These are phyloP conservation scores for Clathrospora elynae DNA, from an alignment of 2,329 filamentous ascomycete species.

Conservation along the genomic window DNA sequence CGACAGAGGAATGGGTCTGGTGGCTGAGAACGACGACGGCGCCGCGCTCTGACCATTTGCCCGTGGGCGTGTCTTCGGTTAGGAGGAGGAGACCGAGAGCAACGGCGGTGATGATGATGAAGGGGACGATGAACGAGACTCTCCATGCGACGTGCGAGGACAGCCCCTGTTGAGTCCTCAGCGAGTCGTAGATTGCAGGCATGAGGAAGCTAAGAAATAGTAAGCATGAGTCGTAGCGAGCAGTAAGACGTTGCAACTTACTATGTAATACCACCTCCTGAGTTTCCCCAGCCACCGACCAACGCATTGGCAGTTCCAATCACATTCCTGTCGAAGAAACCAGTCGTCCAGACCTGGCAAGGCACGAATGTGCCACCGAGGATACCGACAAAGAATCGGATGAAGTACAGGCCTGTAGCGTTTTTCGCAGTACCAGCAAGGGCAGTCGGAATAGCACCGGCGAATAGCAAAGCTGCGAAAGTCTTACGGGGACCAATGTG, in stretches of 20 bases:
- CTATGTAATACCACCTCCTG: conserved; percentile 88
- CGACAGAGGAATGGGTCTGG: conserved; percentile 55
- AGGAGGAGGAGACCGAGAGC: conserved; percentile 72
- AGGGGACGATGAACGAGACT: conserved; percentile 81
- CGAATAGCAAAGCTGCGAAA: conserved; percentile 76
- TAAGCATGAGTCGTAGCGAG: conserved; percentile 11
- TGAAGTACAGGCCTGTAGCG: conserved; percentile 68
- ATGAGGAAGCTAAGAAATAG: conserved; percentile 69
- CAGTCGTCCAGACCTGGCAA: conserved; percentile 91
- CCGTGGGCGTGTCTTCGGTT: conserved; percentile 81
- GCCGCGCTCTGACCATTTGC: conserved; percentile 77
- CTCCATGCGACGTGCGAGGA: conserved; percentile 76
- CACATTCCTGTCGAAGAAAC: conserved; percentile 91
- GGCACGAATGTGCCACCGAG: conserved; percentile 80
- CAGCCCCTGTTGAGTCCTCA: conserved; percentile 65
- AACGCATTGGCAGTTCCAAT: conserved; percentile 88
- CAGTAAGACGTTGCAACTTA: conserved; percentile 18
- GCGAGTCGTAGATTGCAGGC: conserved; percentile 84
- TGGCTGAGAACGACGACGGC: conserved; percentile 61
- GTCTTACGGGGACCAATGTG: conserved; percentile 78
- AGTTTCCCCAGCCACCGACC: conserved; percentile 83
- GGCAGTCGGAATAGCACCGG: conserved; percentile 79
- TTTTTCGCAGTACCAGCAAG: conserved; percentile 77
- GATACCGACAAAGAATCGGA: conserved; percentile 81
- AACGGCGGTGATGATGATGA: conserved; percentile 71